phyloP scores from a whole-genome alignment of 2,329 filamentous ascomycete species.

The Fusarium burgessii region DNA sequence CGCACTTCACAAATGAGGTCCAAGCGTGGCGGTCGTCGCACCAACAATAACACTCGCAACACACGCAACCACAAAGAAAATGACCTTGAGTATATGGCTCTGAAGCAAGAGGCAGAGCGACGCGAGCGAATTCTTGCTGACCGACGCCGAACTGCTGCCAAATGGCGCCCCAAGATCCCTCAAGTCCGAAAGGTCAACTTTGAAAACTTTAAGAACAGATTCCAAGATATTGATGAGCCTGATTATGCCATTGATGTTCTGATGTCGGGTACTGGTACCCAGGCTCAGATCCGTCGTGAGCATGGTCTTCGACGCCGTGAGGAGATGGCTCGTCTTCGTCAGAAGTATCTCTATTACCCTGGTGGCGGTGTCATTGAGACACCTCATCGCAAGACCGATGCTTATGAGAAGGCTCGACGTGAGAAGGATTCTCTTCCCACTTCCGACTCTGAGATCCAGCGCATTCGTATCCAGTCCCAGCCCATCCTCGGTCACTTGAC shows the following conservation, averaged over 20 bases:
- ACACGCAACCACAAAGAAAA: conserved; percentile 42
- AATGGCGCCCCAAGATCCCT: conserved; percentile 57
- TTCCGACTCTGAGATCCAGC: conserved; percentile 48
- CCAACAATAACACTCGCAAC: not conserved
- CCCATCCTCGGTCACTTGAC: conserved; percentile 56
- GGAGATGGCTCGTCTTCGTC: conserved; percentile 51
- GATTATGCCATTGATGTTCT: conserved; percentile 57
- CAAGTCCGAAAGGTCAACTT: conserved; percentile 57
- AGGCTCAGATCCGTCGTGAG: conserved; percentile 56
- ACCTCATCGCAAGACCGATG: conserved; percentile 17
- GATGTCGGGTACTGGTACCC: conserved; percentile 50
- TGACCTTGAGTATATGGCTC: conserved; percentile 47
- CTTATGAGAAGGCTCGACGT: conserved; percentile 36
- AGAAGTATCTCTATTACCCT: conserved; percentile 45
- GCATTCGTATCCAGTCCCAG: conserved; percentile 57
- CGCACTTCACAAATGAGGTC: conserved; percentile 20
- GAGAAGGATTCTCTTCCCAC: conserved; percentile 43
- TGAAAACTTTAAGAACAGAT: conserved; percentile 59
- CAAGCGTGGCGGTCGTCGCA: conserved; percentile 24
- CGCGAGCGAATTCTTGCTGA: conserved; percentile 54
- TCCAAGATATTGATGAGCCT: conserved; percentile 50
- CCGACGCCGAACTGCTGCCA: conserved; percentile 51
- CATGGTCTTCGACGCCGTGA: conserved; percentile 53
- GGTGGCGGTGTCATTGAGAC: not conserved
- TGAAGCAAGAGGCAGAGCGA: conserved; percentile 53